Evolutionary conservation across 208 protist species (phyloP).

Genomic region (Strigomonas culicis): DNA sequence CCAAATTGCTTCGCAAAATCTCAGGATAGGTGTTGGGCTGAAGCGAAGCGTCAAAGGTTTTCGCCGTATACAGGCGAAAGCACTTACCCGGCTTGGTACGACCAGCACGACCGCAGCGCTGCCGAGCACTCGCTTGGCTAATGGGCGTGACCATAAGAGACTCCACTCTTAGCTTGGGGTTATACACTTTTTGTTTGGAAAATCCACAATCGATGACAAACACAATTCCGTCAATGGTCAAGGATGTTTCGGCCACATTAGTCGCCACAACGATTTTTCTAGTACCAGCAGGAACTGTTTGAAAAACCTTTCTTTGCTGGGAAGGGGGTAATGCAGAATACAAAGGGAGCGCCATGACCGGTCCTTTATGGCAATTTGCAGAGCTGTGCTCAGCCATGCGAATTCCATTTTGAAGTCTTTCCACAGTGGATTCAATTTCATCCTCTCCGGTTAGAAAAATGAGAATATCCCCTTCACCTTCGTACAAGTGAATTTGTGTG

Average conservation of each 20-base stretch:
- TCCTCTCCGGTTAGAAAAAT: conserved; percentile 99
- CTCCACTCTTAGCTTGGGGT: conserved; percentile 97
- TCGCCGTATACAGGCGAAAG: conserved; percentile 95
- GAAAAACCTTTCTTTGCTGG: conserved; percentile 97
- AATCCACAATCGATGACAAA: conserved; percentile 99
- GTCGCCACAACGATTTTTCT: conserved; percentile 98
- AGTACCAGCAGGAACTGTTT: conserved; percentile 80
- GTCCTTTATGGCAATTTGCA: conserved; percentile 68
- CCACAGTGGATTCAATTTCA: conserved; percentile 98
- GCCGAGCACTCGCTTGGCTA: conserved; percentile 94
- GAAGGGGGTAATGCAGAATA: conserved; percentile 98
- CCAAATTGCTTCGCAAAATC: conserved; percentile 98
- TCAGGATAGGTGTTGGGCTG: conserved; percentile 94
- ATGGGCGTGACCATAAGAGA: conserved; percentile 97
- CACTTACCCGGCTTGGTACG: conserved; percentile 96
- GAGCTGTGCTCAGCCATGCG: conserved; percentile 75
- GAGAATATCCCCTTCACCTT: conserved; percentile 98
- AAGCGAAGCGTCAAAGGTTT: conserved; percentile 94
- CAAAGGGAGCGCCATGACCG: conserved; percentile 94
- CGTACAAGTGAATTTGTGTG: conserved; percentile 97
- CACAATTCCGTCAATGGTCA: conserved; percentile 99
- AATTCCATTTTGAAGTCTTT: conserved; percentile 92
- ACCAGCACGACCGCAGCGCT: conserved; percentile 95
- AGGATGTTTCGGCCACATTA: conserved; percentile 99
- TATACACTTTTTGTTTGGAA: conserved; percentile 97